Evolutionary conservation across 2,329 filamentous ascomycete species (phyloP).

Genomic region (Lasiodiplodia sp.): DNA sequence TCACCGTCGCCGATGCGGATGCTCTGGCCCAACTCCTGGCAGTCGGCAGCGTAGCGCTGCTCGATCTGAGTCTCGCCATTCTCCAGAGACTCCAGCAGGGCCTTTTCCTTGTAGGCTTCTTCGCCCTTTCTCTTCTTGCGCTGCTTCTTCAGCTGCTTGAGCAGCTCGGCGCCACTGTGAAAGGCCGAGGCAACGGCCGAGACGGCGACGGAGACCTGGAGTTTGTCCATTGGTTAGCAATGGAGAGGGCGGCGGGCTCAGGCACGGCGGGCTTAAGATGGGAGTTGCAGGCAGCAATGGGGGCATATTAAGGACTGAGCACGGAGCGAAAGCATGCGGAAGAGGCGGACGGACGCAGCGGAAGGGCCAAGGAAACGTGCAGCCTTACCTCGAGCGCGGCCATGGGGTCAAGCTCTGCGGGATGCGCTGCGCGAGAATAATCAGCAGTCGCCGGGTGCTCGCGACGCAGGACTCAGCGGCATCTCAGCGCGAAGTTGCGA

Average conservation of each 20-base stretch:
- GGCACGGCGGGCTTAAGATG: background rate
- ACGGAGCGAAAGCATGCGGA: constrained; percentile 17
- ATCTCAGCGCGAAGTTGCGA: background rate
- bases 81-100: constrained; percentile 48
- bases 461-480: background rate
- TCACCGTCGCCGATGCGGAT: constrained; percentile 50
- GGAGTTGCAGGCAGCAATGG: background rate
- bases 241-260: background rate
- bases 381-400: constrained; percentile 25
- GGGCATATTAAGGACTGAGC: constrained; percentile 16
- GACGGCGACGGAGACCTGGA: constrained; percentile 50
- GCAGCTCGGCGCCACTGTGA: constrained; percentile 50
- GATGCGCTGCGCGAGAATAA: background rate
- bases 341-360: constrained; percentile 7
- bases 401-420: constrained; percentile 3
- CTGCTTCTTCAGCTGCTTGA: constrained; percentile 46
- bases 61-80: constrained; percentile 47
- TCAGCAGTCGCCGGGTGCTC: constrained; percentile 3
- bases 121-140: constrained; percentile 40
- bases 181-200: constrained; percentile 53
- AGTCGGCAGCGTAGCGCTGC: constrained; percentile 43
- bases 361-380: constrained; percentile 3
- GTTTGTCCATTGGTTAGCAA: constrained; percentile 30
- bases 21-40: constrained; percentile 45
- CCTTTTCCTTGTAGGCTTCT: constrained; percentile 45